A percentile compares a stretch with the other conserved stretches of the same genome.
Conservation (phyloP, 495 filamentous ascomycete species). For the Talaromyces wortmannii region DNA sequence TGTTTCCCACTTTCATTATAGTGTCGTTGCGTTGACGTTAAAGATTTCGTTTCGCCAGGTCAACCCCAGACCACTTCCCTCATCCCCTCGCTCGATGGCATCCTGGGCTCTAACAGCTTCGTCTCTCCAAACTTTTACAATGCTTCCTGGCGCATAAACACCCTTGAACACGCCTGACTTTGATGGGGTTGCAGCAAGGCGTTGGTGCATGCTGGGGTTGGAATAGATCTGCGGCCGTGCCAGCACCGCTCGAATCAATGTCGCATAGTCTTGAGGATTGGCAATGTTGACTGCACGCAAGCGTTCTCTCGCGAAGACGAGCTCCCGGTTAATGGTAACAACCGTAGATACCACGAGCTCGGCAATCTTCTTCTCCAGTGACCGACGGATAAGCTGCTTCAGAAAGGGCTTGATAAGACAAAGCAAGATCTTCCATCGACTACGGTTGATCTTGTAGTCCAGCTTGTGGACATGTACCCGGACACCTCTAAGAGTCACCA, state of each 20-base stretch:
- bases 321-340: slow-evolving; percentile 70
- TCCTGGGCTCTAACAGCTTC: slow-evolving; percentile 64
- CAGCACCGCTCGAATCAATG: slow-evolving; percentile 75
- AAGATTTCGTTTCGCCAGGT: slow-evolving; percentile 84
- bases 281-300: slow-evolving; percentile 78
- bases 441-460: slow-evolving; percentile 65
- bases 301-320: slow-evolving; percentile 79
- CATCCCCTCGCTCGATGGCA: slow-evolving; percentile 38
- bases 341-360: slow-evolving; percentile 60
- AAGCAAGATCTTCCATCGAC: slow-evolving; percentile 65
- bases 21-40: slow-evolving; percentile 40
- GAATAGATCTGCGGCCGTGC: slow-evolving; percentile 59
- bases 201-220: slow-evolving; percentile 65
- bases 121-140: slow-evolving; percentile 82
- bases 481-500: slow-evolving; percentile 70
- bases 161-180: slow-evolving; percentile 69
- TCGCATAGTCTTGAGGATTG: slow-evolving; percentile 69
- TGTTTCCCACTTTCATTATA: neutral
- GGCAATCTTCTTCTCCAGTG: slow-evolving; percentile 73
- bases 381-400: slow-evolving; percentile 68
- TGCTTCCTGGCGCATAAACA: slow-evolving; percentile 78
- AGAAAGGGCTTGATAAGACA: slow-evolving; percentile 86
- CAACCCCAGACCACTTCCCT: slow-evolving; percentile 17
- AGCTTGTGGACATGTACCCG: slow-evolving; percentile 81
- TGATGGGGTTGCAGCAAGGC: slow-evolving; percentile 58